Evolutionary conservation across 306 rosid genomes (phyloP).

Genomic region (Pterocarpus macrocarpus): DNA sequence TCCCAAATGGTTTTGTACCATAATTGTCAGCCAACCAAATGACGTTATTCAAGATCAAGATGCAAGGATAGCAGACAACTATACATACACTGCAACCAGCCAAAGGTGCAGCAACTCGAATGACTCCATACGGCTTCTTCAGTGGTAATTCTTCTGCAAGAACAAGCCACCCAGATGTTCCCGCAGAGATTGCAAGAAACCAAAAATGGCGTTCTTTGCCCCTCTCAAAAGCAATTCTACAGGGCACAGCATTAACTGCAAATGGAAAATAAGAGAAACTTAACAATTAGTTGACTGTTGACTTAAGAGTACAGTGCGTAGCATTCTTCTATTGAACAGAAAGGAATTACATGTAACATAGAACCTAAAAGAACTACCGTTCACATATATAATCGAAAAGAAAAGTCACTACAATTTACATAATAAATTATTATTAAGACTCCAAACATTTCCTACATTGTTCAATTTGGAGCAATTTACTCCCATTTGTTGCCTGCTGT

Average conservation of each 20-base stretch:
- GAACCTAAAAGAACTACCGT: not conserved
- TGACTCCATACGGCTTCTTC: conserved; percentile 70
- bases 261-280: conserved; percentile 47
- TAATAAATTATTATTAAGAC: conserved; percentile 3
- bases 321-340: conserved; percentile 24
- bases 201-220: conserved; percentile 82
- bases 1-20: conserved; percentile 22
- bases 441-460: conserved; percentile 18
- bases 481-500: not conserved
- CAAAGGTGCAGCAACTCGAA: conserved; percentile 85
- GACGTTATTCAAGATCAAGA: conserved; percentile 19
- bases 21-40: conserved; percentile 12
- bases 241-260: conserved; percentile 84
- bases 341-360: conserved; percentile 28
- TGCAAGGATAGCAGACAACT: conserved; percentile 17
- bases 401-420: conserved; percentile 1
- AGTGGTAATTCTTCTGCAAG: conserved; percentile 85
- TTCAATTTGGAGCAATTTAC: conserved; percentile 25
- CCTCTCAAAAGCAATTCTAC: conserved; percentile 93
- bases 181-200: conserved; percentile 74
- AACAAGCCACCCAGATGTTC: conserved; percentile 83
- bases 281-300: not conserved
- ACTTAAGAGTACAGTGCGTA: not conserved
- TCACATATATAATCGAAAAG: not conserved
- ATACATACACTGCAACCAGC: conserved; percentile 87